Percentiles rank a stretch among this genome's conserved stretches.
Evolutionary conservation across 495 filamentous ascomycete species (phyloP).

Genomic region (Beverwykella pulmonaria): DNA sequence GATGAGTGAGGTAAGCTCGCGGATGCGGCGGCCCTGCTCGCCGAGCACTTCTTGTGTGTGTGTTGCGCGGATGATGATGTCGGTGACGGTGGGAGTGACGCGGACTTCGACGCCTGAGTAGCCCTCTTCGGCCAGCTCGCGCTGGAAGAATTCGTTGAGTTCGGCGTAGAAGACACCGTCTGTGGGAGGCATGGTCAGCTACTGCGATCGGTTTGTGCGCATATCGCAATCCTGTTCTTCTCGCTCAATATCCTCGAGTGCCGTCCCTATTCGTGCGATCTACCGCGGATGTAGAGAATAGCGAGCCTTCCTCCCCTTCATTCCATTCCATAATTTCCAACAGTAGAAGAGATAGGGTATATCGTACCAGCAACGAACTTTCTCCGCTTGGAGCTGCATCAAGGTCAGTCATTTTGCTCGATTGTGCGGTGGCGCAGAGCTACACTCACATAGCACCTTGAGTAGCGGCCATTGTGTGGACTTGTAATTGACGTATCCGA

Average conservation of each 20-base stretch:
- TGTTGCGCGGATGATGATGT: conserved; percentile 99
- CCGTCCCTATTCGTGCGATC: conserved; percentile 3
- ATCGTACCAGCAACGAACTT: conserved; percentile 87
- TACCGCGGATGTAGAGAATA: neutral
- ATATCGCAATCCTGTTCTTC: neutral
- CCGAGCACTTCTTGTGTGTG: conserved; percentile 99
- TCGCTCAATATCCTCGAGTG: conserved; percentile 3
- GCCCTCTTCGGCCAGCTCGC: conserved; percentile 98
- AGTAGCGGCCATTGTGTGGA: conserved; percentile 61
- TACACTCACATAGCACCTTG: conserved; percentile 67
- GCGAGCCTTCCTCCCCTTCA: neutral
- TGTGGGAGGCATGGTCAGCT: conserved; percentile 15
- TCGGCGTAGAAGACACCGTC: conserved; percentile 99
- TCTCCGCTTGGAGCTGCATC: conserved; percentile 85
- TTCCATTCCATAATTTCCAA: neutral
- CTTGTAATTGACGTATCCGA: conserved; percentile 26
- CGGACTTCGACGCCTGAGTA: conserved; percentile 99
- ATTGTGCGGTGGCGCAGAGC: neutral
- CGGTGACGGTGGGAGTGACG: conserved; percentile 98
- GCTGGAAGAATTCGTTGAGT: conserved; percentile 99
- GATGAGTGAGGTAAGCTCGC: conserved; percentile 99
- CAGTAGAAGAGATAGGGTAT: conserved; percentile 12
- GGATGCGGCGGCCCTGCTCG: conserved; percentile 99
- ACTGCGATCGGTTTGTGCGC: conserved; percentile 6
- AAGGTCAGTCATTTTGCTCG: conserved; percentile 22